Conservation (phyloP, 345 rosid species). For the Anastatica hierochuntica region DNA sequence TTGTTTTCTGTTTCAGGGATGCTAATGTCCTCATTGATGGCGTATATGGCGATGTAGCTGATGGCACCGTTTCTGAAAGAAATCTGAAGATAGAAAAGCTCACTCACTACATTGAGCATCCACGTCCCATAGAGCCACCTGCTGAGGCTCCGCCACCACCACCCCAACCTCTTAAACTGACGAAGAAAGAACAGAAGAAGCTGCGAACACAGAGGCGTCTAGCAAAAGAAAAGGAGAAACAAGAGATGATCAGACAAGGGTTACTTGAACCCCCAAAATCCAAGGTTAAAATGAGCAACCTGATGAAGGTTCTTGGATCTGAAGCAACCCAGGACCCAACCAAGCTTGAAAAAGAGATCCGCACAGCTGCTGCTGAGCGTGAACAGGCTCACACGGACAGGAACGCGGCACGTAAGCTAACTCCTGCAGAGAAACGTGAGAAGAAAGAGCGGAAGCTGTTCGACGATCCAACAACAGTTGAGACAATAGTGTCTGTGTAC, state of each 20-base stretch:
- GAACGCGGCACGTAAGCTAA: conserved; percentile 82
- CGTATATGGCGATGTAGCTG: conserved; percentile 45
- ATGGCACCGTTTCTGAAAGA: conserved; percentile 28
- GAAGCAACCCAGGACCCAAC: conserved; percentile 99
- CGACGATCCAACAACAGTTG: conserved; percentile 54
- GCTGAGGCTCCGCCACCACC: conserved; percentile 95
- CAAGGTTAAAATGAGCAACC: conserved; percentile 88
- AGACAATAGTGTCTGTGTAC: conserved; percentile 79
- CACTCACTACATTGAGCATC: conserved; percentile 81
- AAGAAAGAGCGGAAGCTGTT: conserved; percentile 92
- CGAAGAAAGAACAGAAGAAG: conserved; percentile 95
- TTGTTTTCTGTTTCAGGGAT: conserved; percentile 50
- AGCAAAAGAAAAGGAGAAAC: conserved; percentile 83
- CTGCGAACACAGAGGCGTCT: conserved; percentile 86
- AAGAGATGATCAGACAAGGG: conserved; percentile 98
- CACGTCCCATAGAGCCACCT: conserved; percentile 88
- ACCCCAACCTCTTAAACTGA: conserved; percentile 80
- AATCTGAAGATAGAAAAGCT: conserved; percentile 66
- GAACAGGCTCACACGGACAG: conserved; percentile 96
- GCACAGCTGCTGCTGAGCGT: conserved; percentile 92
- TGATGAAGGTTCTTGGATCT: conserved; percentile 93
- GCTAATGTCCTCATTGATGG: conserved; percentile 40
- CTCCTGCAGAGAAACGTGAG: conserved; percentile 88
- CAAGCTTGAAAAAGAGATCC: conserved; percentile 84
- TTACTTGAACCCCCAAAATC: conserved; percentile 84